These are phyloP conservation scores for Rhizophora mangle DNA, from an alignment of 345 rosid species.

Conservation along the genomic window DNA sequence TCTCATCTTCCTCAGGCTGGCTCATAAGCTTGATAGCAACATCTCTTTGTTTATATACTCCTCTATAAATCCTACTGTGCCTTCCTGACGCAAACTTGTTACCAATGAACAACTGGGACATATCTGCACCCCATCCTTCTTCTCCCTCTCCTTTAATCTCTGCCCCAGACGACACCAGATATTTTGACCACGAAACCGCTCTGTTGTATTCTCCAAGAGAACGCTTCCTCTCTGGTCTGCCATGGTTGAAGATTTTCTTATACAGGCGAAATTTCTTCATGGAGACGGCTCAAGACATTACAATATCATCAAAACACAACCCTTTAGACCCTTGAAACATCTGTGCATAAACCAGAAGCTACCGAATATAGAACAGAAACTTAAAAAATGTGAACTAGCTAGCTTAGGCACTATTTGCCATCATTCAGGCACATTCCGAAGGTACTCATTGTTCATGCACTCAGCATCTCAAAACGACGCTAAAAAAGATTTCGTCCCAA, in stretches of 20 bases:
- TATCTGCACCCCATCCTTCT: slow-evolving; percentile 74
- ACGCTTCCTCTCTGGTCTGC: slow-evolving; percentile 45
- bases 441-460: not conserved
- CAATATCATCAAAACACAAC: not conserved
- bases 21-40: slow-evolving; percentile 78
- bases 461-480: not conserved
- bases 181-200: slow-evolving; percentile 79
- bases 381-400: slow-evolving; percentile 7
- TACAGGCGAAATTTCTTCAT: slow-evolving; percentile 62
- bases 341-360: not conserved
- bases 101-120: slow-evolving; percentile 72
- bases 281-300: slow-evolving; percentile 19
- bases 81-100: slow-evolving; percentile 69
- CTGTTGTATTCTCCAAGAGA: slow-evolving; percentile 69
- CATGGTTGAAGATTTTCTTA: slow-evolving; percentile 52
- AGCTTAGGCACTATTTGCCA: slow-evolving; percentile 19
- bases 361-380: not conserved
- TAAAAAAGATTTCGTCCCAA: not conserved
- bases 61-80: slow-evolving; percentile 79
- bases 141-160: slow-evolving; percentile 72
- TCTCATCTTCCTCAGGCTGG: slow-evolving; percentile 75
- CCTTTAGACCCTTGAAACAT: not conserved
- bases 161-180: slow-evolving; percentile 71
- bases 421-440: slow-evolving; percentile 31
- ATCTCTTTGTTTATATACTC: slow-evolving; percentile 62